These are phyloP conservation scores for Alternaria ventricosa DNA, from an alignment of 2,329 filamentous ascomycete species.

Conservation along the genomic window DNA sequence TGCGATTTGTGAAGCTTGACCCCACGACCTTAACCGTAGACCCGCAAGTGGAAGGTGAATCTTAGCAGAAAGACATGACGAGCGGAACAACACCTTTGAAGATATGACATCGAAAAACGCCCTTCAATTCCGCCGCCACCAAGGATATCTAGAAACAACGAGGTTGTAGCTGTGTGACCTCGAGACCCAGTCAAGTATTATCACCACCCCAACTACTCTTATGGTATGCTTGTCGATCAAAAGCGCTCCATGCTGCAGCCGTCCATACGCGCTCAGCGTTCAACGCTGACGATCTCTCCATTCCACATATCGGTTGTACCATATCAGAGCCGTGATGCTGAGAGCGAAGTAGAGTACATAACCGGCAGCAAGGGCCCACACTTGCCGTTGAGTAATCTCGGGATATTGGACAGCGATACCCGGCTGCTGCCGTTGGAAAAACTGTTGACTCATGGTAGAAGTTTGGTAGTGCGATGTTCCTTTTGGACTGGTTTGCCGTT, in stretches of 20 bases:
- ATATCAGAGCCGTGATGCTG: not conserved
- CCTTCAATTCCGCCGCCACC: not conserved
- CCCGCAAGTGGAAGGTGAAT: not conserved
- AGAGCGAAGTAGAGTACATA: not conserved
- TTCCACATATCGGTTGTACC: not conserved
- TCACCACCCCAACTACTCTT: not conserved
- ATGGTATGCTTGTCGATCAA: not conserved
- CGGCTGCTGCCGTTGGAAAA: not conserved
- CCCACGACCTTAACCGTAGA: not conserved
- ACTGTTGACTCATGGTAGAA: not conserved
- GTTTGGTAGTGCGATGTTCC: not conserved
- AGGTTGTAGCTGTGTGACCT: not conserved
- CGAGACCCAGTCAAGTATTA: not conserved
- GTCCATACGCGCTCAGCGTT: not conserved
- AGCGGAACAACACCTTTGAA: not conserved
- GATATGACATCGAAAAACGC: not conserved
- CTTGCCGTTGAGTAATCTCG: slow-evolving; percentile 1
- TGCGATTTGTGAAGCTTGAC: not conserved
- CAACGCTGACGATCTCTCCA: not conserved
- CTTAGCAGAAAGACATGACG: not conserved
- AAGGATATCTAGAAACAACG: not conserved
- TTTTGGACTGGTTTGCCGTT: not conserved
- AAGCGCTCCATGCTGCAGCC: not conserved
- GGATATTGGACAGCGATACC: not conserved
- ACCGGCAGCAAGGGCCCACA: not conserved